These are phyloP conservation scores for Vanderwaltozyma yarrowii DNA, from an alignment of 805 yeast species.

Conservation along the genomic window DNA sequence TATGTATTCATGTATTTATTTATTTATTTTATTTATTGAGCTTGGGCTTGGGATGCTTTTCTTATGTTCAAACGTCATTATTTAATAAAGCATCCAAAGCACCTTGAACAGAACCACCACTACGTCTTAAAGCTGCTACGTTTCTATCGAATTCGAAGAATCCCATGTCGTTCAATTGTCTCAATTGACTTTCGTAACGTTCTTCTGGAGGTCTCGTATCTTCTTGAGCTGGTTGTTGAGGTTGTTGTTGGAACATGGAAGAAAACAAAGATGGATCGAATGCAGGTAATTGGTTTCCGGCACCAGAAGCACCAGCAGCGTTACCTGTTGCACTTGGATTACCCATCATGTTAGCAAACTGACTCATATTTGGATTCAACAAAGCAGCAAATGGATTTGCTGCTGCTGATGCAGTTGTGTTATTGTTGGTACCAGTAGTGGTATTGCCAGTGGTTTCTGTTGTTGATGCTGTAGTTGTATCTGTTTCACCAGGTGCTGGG, in stretches of 20 bases:
- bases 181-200: conserved; percentile 57
- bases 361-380: conserved; percentile 32
- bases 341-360: conserved; percentile 31
- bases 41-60: no score
- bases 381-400: conserved; percentile 45
- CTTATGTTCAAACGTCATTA: conserved; percentile 44
- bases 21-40: no score
- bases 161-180: conserved; percentile 75
- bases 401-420: conserved; percentile 15
- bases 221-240: conserved; percentile 16
- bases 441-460: conserved; percentile 11
- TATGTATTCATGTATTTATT: no score
- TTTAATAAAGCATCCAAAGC: conserved; percentile 81
- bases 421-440: conserved; percentile 10
- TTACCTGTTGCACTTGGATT: conserved; percentile 6
- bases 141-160: conserved; percentile 88
- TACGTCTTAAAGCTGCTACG: conserved; percentile 82
- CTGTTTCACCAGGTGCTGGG: conserved; percentile 41
- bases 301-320: conserved; percentile 19
- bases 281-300: no score
- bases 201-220: conserved; percentile 76
- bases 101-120: conserved; percentile 96
- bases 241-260: conserved; percentile 33
- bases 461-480: conserved; percentile 9
- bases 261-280: conserved; percentile 41